Base-by-base conservation (phyloP, 805 yeast genomes). In the Kazachstania kunashirensis region DNA sequence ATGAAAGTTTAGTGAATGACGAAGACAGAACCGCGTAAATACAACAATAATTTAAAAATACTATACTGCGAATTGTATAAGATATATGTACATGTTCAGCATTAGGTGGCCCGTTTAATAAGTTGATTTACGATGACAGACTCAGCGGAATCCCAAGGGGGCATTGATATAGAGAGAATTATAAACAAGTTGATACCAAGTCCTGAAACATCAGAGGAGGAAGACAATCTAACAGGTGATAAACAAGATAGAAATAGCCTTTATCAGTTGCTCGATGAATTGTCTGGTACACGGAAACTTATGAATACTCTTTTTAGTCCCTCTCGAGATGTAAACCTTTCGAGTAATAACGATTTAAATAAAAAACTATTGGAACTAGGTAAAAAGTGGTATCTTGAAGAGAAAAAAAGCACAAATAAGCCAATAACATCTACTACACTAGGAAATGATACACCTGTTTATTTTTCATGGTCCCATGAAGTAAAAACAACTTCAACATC, bases 391-490 rank as follows among this genome's bases (percentile, higher is more conserved):
- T 35, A 32, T n/a, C 42, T 39, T 6, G 49, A 50, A 28, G 53
- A 53, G 33, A 39, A 44, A n/a, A 17, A 13, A 16, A 12, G 8
- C 5, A 29, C 31, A 6, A 28, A 45, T 4, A 36, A 17, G 29
- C 32, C 46, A 6, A 41, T 36, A 14, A 29, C 23, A 11, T 31
- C 33, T 9, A 32, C 39, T 14, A 28, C 52, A 2, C 37, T 50
- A 15, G 49, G 38, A 13, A 32, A 43, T 7, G 61, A 53, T 12
- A 34, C 50, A 1, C 55, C 58, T 2, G 52, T 53, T 2, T 37
- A 45, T n/a, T 55, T 55, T 39, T 41, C 53, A 9, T 55, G 61
- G 61, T 53, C 57, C 23, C 43, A 48, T 29, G 42, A 47, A 40
- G 10, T 20, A 24, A 28, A 21, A 17, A 12, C 13, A 4, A n/a